A percentile compares a stretch with the other conserved stretches of the same genome.
phyloP scores from a whole-genome alignment of 2,329 filamentous ascomycete genomes.

The Rachicladosporium sp. region DNA sequence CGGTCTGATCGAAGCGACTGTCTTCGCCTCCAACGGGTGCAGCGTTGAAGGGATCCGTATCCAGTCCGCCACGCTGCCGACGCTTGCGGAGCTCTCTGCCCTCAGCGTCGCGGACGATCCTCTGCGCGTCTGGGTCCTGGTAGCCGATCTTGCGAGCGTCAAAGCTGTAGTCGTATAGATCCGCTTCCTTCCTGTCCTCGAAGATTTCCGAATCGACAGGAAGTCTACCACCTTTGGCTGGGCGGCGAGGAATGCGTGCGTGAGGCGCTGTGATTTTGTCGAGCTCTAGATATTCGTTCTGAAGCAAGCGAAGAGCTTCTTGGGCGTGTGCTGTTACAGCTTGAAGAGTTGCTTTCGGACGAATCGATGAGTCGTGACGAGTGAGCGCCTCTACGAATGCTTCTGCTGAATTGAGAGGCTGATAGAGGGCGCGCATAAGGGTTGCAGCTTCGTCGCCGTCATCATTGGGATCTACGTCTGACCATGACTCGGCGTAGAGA shows the following conservation, averaged over 20 bases:
- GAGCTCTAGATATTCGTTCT: slow-evolving; percentile 47
- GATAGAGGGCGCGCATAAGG: slow-evolving; percentile 28
- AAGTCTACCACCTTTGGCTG: slow-evolving; percentile 35
- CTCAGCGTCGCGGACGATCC: slow-evolving; percentile 32
- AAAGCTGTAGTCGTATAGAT: slow-evolving; percentile 48
- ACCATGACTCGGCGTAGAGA: slow-evolving; percentile 16
- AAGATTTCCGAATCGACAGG: slow-evolving; percentile 37
- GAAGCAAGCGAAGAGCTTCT: slow-evolving; percentile 40
- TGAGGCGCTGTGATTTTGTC: slow-evolving; percentile 41
- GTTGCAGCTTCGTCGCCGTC: slow-evolving; percentile 26
- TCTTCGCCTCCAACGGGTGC: slow-evolving; percentile 3
- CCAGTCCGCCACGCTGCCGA: slow-evolving; percentile 24
- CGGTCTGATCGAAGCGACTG: slow-evolving; percentile 18
- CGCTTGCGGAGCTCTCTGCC: slow-evolving; percentile 36
- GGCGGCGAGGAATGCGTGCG: slow-evolving; percentile 39
- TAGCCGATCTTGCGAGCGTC: slow-evolving; percentile 39
- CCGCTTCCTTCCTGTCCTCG: slow-evolving; percentile 49
- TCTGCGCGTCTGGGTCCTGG: slow-evolving; percentile 46
- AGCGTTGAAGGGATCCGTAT: slow-evolving; percentile 2
- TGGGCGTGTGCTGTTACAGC: slow-evolving; percentile 43
- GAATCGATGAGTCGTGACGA: slow-evolving; percentile 28
- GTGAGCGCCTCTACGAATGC: slow-evolving; percentile 31
- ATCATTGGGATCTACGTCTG: slow-evolving; percentile 12
- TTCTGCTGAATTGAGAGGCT: slow-evolving; percentile 31
- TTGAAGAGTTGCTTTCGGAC: slow-evolving; percentile 42